phyloP scores from a whole-genome alignment of 2,329 filamentous ascomycete genomes.

The Sarocladium strictum region DNA sequence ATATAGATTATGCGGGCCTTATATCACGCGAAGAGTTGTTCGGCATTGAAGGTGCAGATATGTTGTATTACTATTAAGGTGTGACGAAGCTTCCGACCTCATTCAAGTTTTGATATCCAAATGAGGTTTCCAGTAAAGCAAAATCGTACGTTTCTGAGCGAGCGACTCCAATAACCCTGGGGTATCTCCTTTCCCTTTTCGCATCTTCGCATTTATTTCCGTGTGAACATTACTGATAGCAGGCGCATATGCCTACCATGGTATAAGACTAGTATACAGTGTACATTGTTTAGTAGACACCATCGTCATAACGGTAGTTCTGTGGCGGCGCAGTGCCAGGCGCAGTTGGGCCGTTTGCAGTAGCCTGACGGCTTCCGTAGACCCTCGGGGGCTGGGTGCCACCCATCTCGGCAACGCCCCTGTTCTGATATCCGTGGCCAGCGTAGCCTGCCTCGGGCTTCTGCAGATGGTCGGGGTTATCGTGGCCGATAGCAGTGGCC shows the following conservation, averaged over 20 bases:
- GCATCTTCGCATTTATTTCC: not conserved
- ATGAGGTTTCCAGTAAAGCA: not conserved
- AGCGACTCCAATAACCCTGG: not conserved
- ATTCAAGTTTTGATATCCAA: too few species aligned
- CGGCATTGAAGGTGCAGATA: too few species aligned
- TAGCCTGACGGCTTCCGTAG: not conserved
- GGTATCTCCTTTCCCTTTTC: not conserved
- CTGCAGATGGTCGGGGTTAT: constrained; percentile 19
- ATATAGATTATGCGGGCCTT: too few species aligned
- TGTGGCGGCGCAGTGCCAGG: constrained; percentile 11
- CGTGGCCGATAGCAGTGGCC: constrained; percentile 26
- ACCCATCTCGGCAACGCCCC: constrained; percentile 17
- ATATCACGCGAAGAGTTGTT: too few species aligned
- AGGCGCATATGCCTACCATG: too few species aligned
- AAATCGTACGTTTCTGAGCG: not conserved
- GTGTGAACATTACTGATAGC: not conserved
- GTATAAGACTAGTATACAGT: too few species aligned
- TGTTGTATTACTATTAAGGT: too few species aligned
- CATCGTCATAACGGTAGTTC: constrained; percentile 31
- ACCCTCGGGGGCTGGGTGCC: constrained; percentile 15
- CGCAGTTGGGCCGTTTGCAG: not conserved
- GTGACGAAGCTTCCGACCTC: too few species aligned
- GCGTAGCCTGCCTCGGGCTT: constrained; percentile 18
- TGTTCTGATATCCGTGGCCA: constrained; percentile 18
- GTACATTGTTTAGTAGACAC: constrained; percentile 22